Conservation (phyloP, 805 yeast species). For the Pichia cabralensis region DNA sequence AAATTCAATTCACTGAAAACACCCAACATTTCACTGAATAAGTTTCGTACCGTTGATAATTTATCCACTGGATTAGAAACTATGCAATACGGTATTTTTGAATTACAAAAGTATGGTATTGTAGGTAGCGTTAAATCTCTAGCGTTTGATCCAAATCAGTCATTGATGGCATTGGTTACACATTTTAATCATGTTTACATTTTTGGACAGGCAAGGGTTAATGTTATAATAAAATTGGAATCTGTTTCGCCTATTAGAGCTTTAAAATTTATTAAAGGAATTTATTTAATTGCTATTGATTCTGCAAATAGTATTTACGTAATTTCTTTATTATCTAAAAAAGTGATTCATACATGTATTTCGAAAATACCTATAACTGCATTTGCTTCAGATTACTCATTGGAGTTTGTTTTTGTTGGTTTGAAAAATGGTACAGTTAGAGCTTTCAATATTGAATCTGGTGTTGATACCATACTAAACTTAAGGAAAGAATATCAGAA, state of each 20-base stretch:
- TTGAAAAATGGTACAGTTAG: slow-evolving; percentile 62
- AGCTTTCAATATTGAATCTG: slow-evolving; percentile 76
- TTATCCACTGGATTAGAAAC: slow-evolving; percentile 25
- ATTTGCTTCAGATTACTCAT: slow-evolving; percentile 70
- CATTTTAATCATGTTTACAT: slow-evolving; percentile 61
- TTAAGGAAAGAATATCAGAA: slow-evolving; percentile 63
- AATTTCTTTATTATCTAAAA: slow-evolving; percentile 57
- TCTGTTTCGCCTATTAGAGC: slow-evolving; percentile 40
- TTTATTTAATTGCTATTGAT: slow-evolving; percentile 69
- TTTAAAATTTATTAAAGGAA: slow-evolving; percentile 66
- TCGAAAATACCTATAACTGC: slow-evolving; percentile 62
- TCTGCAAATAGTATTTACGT: slow-evolving; percentile 51
- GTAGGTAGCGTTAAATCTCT: slow-evolving; percentile 54
- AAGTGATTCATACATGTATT: slow-evolving; percentile 47
- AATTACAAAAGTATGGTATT: slow-evolving; percentile 41
- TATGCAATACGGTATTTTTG: slow-evolving; percentile 21
- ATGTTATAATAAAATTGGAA: slow-evolving; percentile 49
- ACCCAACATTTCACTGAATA: slow-evolving; percentile 8
- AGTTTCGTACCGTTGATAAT: slow-evolving; percentile 13
- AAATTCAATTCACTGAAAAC: slow-evolving; percentile 1
- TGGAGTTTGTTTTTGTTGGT: slow-evolving; percentile 83
- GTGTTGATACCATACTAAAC: slow-evolving; percentile 51
- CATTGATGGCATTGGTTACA: slow-evolving; percentile 74
- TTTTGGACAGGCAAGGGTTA: slow-evolving; percentile 76
- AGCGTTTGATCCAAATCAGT: slow-evolving; percentile 84